Conservation (phyloP, 805 yeast genomes). For the Komagataella kurtzmanii region DNA sequence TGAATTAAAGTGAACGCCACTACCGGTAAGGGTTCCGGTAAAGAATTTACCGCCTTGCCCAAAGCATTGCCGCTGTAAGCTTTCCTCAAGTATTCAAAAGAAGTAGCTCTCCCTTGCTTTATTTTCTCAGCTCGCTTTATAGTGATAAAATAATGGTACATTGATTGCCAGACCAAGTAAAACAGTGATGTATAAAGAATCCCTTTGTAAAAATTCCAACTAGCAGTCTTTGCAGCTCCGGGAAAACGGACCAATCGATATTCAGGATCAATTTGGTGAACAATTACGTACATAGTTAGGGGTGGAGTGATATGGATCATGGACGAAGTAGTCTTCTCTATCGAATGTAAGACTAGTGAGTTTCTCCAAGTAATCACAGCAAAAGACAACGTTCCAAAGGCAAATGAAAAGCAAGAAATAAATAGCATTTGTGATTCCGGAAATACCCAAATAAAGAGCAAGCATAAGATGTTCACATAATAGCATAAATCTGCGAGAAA, state of each 20-base stretch:
- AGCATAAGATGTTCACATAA: conserved; percentile 62
- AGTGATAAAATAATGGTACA: conserved; percentile 87
- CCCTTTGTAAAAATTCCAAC: conserved; percentile 63
- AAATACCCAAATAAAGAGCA: conserved; percentile 69
- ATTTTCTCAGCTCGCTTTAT: conserved; percentile 68
- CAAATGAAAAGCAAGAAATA: conserved; percentile 72
- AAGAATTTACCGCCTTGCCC: conserved; percentile 66
- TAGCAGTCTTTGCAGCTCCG: conserved; percentile 57
- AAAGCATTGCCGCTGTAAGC: conserved; percentile 49
- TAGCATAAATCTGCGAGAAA: conserved; percentile 90
- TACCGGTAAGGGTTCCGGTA: conserved; percentile 82
- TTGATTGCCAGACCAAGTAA: conserved; percentile 81
- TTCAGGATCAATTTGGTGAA: conserved; percentile 53
- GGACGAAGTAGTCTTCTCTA: conserved; percentile 86
- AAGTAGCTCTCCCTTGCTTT: conserved; percentile 73
- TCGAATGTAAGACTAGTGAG: conserved; percentile 79
- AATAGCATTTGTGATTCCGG: conserved; percentile 66
- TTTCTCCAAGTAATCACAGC: conserved; percentile 96
- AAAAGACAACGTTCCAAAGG: conserved; percentile 82
- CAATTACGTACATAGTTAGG: conserved; percentile 70
- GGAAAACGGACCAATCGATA: conserved; percentile 52
- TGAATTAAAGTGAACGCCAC: conserved; percentile 78
- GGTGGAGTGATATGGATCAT: conserved; percentile 91
- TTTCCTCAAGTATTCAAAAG: conserved; percentile 73
- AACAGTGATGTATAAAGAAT: conserved; percentile 68